These are phyloP conservation scores for Colletotrichum lindemuthianum DNA, from an alignment of 2,329 filamentous ascomycete genomes.

Conservation along the genomic window DNA sequence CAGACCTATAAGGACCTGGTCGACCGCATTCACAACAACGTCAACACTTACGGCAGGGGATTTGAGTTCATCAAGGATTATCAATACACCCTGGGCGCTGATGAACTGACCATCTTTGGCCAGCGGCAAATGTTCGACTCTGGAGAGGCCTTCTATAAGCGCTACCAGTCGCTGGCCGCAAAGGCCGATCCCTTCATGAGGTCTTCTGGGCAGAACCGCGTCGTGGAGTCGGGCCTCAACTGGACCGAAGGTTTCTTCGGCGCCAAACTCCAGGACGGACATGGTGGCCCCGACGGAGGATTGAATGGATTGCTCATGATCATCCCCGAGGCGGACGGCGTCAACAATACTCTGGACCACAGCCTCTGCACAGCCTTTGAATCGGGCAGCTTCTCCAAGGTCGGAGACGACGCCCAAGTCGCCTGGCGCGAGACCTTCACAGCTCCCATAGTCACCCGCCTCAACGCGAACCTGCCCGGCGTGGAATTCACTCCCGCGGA, in stretches of 20 bases:
- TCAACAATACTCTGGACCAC: slow-evolving; percentile 87
- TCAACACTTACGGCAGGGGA: slow-evolving; percentile 66
- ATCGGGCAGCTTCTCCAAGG: slow-evolving; percentile 58
- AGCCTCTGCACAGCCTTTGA: slow-evolving; percentile 78
- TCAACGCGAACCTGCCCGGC: slow-evolving; percentile 76
- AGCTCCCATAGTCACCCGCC: slow-evolving; percentile 71
- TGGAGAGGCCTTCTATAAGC: slow-evolving; percentile 78
- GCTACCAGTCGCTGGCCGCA: slow-evolving; percentile 73
- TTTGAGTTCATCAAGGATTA: slow-evolving; percentile 79
- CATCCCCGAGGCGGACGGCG: slow-evolving; percentile 71
- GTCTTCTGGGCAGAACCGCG: slow-evolving; percentile 74
- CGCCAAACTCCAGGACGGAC: slow-evolving; percentile 51
- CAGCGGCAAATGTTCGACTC: slow-evolving; percentile 77
- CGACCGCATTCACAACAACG: slow-evolving; percentile 68
- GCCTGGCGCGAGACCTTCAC: slow-evolving; percentile 73
- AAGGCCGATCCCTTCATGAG: slow-evolving; percentile 74
- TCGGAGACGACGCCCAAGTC: slow-evolving; percentile 61
- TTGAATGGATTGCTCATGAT: slow-evolving; percentile 69
- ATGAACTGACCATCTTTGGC: slow-evolving; percentile 75
- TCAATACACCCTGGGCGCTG: slow-evolving; percentile 74
- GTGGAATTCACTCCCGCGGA: slow-evolving; percentile 71
- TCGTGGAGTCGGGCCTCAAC: slow-evolving; percentile 78
- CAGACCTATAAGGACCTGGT: slow-evolving; percentile 71
- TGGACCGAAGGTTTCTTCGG: slow-evolving; percentile 80
- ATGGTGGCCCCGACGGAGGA: slow-evolving; percentile 47